These are phyloP conservation scores for Boletus vermiculosoides DNA, from an alignment of 768 basidiomycete genomes.

Conservation along the genomic window DNA sequence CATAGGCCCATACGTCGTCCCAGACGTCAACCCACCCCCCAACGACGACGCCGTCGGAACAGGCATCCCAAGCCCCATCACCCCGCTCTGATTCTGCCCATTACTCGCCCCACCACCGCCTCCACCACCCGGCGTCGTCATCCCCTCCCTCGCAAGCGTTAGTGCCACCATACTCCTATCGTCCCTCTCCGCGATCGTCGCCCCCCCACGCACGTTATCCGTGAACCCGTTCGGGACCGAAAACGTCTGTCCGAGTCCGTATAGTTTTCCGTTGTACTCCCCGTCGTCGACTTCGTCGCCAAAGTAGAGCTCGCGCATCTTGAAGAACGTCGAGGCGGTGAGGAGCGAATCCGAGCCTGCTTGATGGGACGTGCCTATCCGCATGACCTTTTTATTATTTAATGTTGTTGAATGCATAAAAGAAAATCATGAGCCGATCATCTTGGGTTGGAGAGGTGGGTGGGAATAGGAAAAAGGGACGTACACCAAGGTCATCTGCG, in stretches of 20 bases:
- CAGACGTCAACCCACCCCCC: slow-evolving; percentile 43
- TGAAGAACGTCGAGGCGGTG: slow-evolving; percentile 93
- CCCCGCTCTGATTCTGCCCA: slow-evolving; percentile 38
- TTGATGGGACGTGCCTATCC: slow-evolving; percentile 90
- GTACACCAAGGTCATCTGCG: slow-evolving; percentile 90
- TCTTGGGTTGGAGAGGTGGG: neutral
- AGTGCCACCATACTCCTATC: slow-evolving; percentile 49
- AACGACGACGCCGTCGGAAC: slow-evolving; percentile 38
- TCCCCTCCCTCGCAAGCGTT: slow-evolving; percentile 21
- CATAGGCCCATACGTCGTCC: slow-evolving; percentile 61
- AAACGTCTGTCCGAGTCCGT: slow-evolving; percentile 81
- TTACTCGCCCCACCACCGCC: slow-evolving; percentile 7
- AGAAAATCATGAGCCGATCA: neutral
- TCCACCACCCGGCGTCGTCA: slow-evolving; percentile 45
- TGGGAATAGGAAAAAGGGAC: slow-evolving; percentile 30
- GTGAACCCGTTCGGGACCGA: slow-evolving; percentile 62
- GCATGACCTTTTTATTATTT: slow-evolving; percentile 51
- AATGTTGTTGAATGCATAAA: neutral
- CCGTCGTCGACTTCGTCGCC: slow-evolving; percentile 81
- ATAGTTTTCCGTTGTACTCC: slow-evolving; percentile 81
- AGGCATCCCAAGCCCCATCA: slow-evolving; percentile 47
- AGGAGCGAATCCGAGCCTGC: slow-evolving; percentile 97
- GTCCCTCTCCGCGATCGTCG: slow-evolving; percentile 80
- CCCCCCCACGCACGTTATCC: slow-evolving; percentile 65
- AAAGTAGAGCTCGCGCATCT: slow-evolving; percentile 91